Evolutionary conservation across 768 basidiomycete species (phyloP), one percentile per base, ranked within the genome.

Genomic region (Leccinum rimulosum): DNA sequence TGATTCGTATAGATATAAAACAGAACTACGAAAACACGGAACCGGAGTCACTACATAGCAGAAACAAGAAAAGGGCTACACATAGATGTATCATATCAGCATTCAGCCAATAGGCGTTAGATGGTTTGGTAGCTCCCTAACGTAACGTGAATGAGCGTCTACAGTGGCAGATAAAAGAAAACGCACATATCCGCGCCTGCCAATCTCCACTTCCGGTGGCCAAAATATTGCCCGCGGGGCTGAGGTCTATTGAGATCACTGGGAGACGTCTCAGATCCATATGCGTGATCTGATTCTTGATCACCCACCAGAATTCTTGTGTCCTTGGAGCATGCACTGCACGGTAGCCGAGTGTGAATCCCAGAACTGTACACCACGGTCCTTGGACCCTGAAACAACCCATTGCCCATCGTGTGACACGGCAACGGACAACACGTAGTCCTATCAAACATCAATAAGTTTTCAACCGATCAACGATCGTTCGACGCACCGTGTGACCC

Each of bases 321-420:
- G 80, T 12, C 72, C 87, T 71, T 98, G 95, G 33, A 99, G 79
- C 89, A 96, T 93, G 68, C 92, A 89, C 73, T 98, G 95, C 67
- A 94, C 88, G 45, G 86, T 82, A 43, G 85, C 87, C 12, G 81
- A 82, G 62, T 83, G 80, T 54, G 91, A 85, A 70, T 95, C 92
- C 88, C 91, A 93, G 71, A 96, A 94, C 72, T 95, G 93, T 56
- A 99, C 95, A 1, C 93, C 90, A 12, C 97, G 89, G 72, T 99
- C 97, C 76, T 98, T 98, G 36, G 87, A 88, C 54, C 97, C 96
- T 11, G 93, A 95, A 11, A 97, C 95, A 65, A 98, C 89, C 91
- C 94, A 89, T 64, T 91, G 86, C 60, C 92, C 93, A 73, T 98
- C 95, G 62, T 93, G 89, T 50, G 92, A 93, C 51, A 95, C 91